These are phyloP conservation scores for Coleophoma eucalyptorum DNA, from an alignment of 2,329 filamentous ascomycete species.

Conservation along the genomic window DNA sequence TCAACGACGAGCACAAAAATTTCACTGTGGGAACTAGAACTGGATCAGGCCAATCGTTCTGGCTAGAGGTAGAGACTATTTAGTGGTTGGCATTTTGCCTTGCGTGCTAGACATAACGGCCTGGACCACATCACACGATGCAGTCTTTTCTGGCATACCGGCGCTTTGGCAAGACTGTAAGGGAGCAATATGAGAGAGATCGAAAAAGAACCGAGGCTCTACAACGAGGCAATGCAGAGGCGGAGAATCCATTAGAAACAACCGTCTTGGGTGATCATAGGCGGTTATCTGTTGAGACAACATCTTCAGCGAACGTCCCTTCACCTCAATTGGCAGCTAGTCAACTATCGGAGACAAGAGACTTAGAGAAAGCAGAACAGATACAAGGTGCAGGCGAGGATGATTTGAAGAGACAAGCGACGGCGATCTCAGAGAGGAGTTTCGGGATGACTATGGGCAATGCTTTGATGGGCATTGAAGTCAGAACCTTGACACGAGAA, in stretches of 20 bases:
- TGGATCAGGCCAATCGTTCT: too few relatives aligned
- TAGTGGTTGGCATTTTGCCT: too few relatives aligned
- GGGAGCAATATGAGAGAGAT: constrained; percentile 17
- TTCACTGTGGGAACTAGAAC: too few relatives aligned
- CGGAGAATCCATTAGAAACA: not conserved
- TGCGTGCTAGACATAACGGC: too few relatives aligned
- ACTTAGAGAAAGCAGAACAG: constrained; percentile 13
- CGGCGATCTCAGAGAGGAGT: constrained; percentile 6
- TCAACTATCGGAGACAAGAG: constrained; percentile 7
- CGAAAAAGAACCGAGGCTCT: constrained; percentile 13
- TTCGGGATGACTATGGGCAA: constrained; percentile 16
- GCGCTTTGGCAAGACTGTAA: constrained; percentile 11
- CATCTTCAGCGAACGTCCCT: constrained; percentile 3
- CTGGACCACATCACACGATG: too few relatives aligned
- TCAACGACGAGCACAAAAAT: too few relatives aligned
- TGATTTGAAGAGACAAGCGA: constrained; percentile 4
- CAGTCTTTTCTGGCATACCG: constrained; percentile 16
- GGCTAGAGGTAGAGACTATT: too few relatives aligned
- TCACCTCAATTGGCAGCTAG: not conserved
- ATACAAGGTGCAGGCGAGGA: not conserved
- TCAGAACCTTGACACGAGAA: constrained; percentile 13
- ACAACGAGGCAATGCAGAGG: constrained; percentile 14
- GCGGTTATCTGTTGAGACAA: constrained; percentile 10
- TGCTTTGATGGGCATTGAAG: constrained; percentile 16
- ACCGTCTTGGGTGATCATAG: constrained; percentile 2